Evolutionary conservation across 2,329 filamentous ascomycete species (phyloP).

Genomic region (Penicillium italicum): DNA sequence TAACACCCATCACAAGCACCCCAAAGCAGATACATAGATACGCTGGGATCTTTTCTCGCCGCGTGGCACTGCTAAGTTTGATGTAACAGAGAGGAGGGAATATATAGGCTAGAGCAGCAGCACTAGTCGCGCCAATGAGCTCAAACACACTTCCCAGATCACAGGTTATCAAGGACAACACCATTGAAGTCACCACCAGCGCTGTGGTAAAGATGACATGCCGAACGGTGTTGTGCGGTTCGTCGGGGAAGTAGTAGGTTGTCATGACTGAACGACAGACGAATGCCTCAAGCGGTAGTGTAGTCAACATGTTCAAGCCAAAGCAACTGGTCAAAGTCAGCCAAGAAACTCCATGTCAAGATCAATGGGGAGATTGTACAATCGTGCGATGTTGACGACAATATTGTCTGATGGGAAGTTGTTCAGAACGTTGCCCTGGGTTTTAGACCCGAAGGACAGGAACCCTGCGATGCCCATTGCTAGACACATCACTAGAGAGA

Average conservation of each 20-base stretch:
- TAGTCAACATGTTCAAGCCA: conserved; percentile 97
- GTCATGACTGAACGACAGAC: conserved; percentile 96
- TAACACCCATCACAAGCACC: conserved; percentile 73
- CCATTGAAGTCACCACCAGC: conserved; percentile 75
- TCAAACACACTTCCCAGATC: conserved; percentile 94
- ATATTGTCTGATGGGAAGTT: conserved; percentile 90
- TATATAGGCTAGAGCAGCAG: conserved; percentile 91
- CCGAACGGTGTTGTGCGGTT: conserved; percentile 76
- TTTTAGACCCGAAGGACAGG: conserved; percentile 86
- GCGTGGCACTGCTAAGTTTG: conserved; percentile 75
- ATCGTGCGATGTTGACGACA: conserved; percentile 89
- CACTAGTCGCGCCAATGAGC: conserved; percentile 90
- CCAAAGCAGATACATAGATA: conserved; percentile 75
- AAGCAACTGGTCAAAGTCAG: conserved; percentile 61
- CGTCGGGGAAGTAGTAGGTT: conserved; percentile 70
- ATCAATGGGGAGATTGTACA: conserved; percentile 46
- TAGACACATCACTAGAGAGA: conserved; percentile 90
- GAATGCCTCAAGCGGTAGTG: conserved; percentile 91
- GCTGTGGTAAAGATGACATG: conserved; percentile 83
- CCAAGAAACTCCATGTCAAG: neutral
- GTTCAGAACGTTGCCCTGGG: conserved; percentile 93
- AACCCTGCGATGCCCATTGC: conserved; percentile 85
- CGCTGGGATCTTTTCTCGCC: conserved; percentile 68
- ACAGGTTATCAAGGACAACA: conserved; percentile 77
- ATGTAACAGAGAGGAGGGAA: conserved; percentile 93